A percentile compares a stretch with the other conserved stretches of the same genome.
phyloP scores from a whole-genome alignment of 352 stramenopile genomes.

The Phytophthora citrophthora region DNA sequence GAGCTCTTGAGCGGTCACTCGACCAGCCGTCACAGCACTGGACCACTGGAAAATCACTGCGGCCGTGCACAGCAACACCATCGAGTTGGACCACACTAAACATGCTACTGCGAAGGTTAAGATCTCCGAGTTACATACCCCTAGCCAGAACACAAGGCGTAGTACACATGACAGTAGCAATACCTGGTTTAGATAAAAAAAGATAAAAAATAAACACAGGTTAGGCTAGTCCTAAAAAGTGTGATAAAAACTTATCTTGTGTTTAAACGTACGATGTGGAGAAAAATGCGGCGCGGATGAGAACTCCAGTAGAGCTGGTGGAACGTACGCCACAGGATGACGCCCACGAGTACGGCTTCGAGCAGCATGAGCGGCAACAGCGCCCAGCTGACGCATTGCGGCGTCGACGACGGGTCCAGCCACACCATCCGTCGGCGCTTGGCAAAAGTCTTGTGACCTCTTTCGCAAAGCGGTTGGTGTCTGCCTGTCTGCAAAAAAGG shows the following conservation, averaged over 20 bases:
- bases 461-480: slow-evolving; percentile 1
- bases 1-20: slow-evolving; percentile 54
- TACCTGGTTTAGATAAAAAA: slow-evolving; percentile 32
- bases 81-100: slow-evolving; percentile 66
- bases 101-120: slow-evolving; percentile 44
- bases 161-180: slow-evolving; percentile 49
- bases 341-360: slow-evolving; percentile 42
- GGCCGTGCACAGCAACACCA: slow-evolving; percentile 70
- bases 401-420: slow-evolving; percentile 31
- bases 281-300: slow-evolving; percentile 61
- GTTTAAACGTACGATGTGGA: slow-evolving; percentile 56
- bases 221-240: slow-evolving; percentile 22
- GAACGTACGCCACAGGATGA: slow-evolving; percentile 60
- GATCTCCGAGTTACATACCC: slow-evolving; percentile 39
- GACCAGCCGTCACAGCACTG: slow-evolving; percentile 57
- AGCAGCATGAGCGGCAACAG: slow-evolving; percentile 58
- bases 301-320: slow-evolving; percentile 72
- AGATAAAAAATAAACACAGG: not conserved
- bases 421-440: slow-evolving; percentile 45
- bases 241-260: not conserved
- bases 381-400: slow-evolving; percentile 49
- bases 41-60: slow-evolving; percentile 78
- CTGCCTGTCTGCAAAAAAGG: slow-evolving; percentile 16
- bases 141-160: slow-evolving; percentile 54
- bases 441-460: not conserved